A percentile compares a stretch with the other conserved stretches of the same genome.
Evolutionary conservation across 1,139 yeast species (phyloP).

Genomic region (Yamadazyma kanchanaburiensis): DNA sequence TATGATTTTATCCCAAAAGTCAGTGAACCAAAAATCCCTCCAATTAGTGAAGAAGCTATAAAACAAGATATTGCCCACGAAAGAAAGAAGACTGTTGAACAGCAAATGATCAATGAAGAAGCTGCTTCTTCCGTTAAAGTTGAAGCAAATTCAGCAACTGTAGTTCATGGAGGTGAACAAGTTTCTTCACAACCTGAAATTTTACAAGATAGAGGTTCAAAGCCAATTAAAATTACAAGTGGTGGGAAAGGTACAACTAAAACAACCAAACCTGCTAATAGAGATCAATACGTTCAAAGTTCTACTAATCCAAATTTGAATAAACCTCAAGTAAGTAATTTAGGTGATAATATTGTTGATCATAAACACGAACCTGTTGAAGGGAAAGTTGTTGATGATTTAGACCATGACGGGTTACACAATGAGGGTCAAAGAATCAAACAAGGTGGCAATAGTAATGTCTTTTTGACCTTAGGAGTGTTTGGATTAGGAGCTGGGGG

Average conservation of each 20-base stretch:
- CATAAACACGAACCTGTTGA: conserved; percentile 33
- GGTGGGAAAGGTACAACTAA: conserved; percentile 12
- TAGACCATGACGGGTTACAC: conserved; percentile 35
- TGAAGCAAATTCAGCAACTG: conserved; percentile 42
- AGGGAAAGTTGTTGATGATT: conserved; percentile 34
- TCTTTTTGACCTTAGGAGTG: conserved; percentile 16
- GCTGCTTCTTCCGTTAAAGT: conserved; percentile 38
- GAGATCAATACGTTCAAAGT: conserved; percentile 41
- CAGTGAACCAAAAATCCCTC: conserved; percentile 48
- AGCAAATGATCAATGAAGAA: conserved; percentile 38
- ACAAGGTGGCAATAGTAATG: conserved; percentile 6
- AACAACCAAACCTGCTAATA: conserved; percentile 32
- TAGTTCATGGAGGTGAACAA: conserved; percentile 43
- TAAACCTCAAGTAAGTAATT: conserved; percentile 32
- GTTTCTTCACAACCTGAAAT: conserved; percentile 39
- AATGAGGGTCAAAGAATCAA: conserved; percentile 13
- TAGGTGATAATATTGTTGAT: conserved; percentile 36
- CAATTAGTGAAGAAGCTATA: conserved; percentile 49
- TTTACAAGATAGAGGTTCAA: conserved; percentile 34
- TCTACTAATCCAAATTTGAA: conserved; percentile 44
- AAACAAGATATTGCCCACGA: conserved; percentile 46
- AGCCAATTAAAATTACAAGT: conserved; percentile 21
- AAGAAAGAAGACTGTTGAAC: conserved; percentile 39
- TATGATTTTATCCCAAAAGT: conserved; percentile 47
- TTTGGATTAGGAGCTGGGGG: conserved; percentile 24